Base-by-base conservation (phyloP, 2,329 filamentous ascomycete genomes). In the Penicillium glabrum region DNA sequence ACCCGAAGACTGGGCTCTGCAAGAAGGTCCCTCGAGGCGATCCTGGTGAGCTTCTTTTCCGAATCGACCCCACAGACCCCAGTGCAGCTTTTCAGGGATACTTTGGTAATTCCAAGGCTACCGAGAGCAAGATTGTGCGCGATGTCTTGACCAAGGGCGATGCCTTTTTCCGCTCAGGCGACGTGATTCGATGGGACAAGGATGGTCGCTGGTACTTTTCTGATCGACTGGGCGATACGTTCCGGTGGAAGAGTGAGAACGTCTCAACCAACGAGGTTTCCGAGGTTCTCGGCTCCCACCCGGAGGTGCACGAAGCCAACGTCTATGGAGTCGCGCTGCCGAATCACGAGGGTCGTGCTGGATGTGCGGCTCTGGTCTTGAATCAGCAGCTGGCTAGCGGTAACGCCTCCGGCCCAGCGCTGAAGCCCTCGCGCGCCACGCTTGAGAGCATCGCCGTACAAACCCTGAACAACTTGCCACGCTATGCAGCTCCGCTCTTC, bases 261-360 rank as follows among this genome's bases (percentile, higher is more conserved):
- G 89, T 93, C 1, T 91, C 89, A 3, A 93, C 90, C 0, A 86
- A 83, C 49, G 91, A 96, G 72, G 92, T 96, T 19, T 84, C 88
- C n/a, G 85, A 92, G 68, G 85, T 85, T 0, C 74, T 96, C 0
- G 88, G 89, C 14, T 75, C 79, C 0, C 88, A 92, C 68, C 79
- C 86, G 0, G 78, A 79, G 1, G 80, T 96, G 14, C 78, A 82
- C 31, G 91, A 96, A 76, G 89, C 90, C 31, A 96, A 96, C 65
- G 91, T 96, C 27, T 96, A 96, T 67, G 91, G 91, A 37, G 89
- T 96, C 2, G 74, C 85, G 43, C 75, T 96, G 8, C 91, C 91
- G 0, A 82, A 89, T 62, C 90, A 96, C 68, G 91, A 59, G 21
- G 57, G 57, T 8, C 49, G 57, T 41, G 91, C 90, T 0, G 92